Conservation (phyloP, 495 filamentous ascomycete genomes). For the Hypoxylon cercidicola region DNA sequence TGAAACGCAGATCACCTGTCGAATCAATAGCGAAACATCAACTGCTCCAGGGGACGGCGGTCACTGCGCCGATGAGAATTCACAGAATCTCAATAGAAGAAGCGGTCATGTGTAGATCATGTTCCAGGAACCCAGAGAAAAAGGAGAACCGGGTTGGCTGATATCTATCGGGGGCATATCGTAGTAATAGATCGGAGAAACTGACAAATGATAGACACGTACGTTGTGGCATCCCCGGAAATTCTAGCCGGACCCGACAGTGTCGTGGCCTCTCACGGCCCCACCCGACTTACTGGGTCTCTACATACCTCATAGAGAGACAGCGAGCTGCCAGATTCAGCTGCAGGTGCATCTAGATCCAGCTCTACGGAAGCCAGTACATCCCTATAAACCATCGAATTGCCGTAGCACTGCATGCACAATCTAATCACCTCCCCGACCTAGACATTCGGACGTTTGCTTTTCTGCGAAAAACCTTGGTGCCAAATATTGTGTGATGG, state of each 20-base stretch:
- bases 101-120: neutral
- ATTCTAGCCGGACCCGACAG: slow-evolving; percentile 5
- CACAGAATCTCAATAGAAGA: neutral
- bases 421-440: neutral
- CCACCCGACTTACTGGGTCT: slow-evolving; percentile 18
- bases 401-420: slow-evolving; percentile 17
- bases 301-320: slow-evolving; percentile 1
- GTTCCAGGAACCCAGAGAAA: neutral
- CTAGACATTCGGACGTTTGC: slow-evolving; percentile 1
- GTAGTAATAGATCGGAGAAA: neutral
- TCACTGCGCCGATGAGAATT: slow-evolving; percentile 9
- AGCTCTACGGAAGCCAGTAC: slow-evolving; percentile 21
- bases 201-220: neutral
- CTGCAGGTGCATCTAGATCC: slow-evolving; percentile 27
- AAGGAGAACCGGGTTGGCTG: neutral
- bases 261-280: slow-evolving; percentile 24
- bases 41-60: slow-evolving; percentile 5
- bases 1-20: slow-evolving; percentile 26
- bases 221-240: slow-evolving; percentile 16
- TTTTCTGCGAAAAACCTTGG: slow-evolving; percentile 1
- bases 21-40: slow-evolving; percentile 32
- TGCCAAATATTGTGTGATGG: slow-evolving; percentile 2
- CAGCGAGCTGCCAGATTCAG: slow-evolving; percentile 32
- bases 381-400: slow-evolving; percentile 6
- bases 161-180: slow-evolving; percentile 4